A percentile compares a stretch with the other conserved stretches of the same genome.
Evolutionary conservation across 805 yeast species (phyloP).

Genomic region (Monosporozyma aquatica): DNA sequence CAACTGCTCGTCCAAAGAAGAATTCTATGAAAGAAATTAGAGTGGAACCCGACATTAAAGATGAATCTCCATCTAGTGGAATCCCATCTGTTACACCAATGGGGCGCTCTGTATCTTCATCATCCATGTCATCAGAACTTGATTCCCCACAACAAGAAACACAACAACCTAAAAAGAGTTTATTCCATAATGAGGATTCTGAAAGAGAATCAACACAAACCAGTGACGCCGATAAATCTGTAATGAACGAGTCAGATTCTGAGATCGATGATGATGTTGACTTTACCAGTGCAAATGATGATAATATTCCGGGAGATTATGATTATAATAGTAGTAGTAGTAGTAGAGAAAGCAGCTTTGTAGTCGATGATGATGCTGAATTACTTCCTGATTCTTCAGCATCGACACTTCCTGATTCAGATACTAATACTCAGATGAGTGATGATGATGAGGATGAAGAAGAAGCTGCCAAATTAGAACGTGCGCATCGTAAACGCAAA

Average conservation of each 20-base stretch:
- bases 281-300: neutral
- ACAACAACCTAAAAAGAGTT: too few relatives aligned
- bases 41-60: too few relatives aligned
- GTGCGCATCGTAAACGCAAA: slow-evolving; percentile 3
- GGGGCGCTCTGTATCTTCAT: too few relatives aligned
- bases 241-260: neutral
- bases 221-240: neutral
- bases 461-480: slow-evolving; percentile 5
- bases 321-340: neutral
- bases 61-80: too few relatives aligned
- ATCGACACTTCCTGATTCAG: neutral
- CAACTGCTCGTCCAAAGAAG: too few relatives aligned
- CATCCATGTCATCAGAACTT: too few relatives aligned
- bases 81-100: too few relatives aligned
- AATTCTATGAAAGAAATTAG: too few relatives aligned
- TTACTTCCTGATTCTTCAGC: neutral
- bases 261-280: neutral
- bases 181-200: neutral
- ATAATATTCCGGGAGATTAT: neutral
- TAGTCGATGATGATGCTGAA: neutral
- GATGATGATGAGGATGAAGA: slow-evolving; percentile 5
- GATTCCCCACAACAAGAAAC: too few relatives aligned
- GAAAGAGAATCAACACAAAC: neutral
- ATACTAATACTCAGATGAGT: neutral
- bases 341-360: neutral